These are phyloP conservation scores for Xylariaceae sp. DNA, from an alignment of 2,329 filamentous ascomycete genomes.

Conservation along the genomic window DNA sequence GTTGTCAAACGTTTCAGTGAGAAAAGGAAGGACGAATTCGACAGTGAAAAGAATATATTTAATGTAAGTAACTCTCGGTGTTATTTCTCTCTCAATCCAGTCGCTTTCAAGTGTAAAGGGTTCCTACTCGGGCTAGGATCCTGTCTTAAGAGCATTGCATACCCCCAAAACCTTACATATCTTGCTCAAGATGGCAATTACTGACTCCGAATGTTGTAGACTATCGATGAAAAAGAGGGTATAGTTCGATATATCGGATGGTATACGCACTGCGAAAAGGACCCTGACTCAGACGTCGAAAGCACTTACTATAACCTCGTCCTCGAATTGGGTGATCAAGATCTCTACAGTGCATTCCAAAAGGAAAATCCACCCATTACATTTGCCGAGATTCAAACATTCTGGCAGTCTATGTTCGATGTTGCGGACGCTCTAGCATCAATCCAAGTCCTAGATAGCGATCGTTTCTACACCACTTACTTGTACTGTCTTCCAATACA, in stretches of 20 bases:
- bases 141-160: too few species aligned
- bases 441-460: not conserved
- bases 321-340: slow-evolving; percentile 45
- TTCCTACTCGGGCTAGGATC: too few species aligned
- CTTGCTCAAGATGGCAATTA: too few species aligned
- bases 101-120: too few species aligned
- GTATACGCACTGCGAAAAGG: slow-evolving; percentile 32
- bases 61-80: too few species aligned
- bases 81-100: too few species aligned
- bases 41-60: slow-evolving; percentile 42
- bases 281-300: not conserved
- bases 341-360: slow-evolving; percentile 41
- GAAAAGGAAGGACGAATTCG: slow-evolving; percentile 29
- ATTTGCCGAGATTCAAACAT: slow-evolving; percentile 36
- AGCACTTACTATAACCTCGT: slow-evolving; percentile 41
- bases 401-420: slow-evolving; percentile 43
- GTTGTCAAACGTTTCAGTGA: slow-evolving; percentile 24
- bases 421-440: slow-evolving; percentile 40
- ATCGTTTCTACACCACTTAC: slow-evolving; percentile 11
- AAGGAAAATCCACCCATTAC: slow-evolving; percentile 38
- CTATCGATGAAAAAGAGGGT: slow-evolving; percentile 29
- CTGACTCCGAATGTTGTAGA: too few species aligned
- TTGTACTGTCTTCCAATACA: not conserved
- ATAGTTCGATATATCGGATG: slow-evolving; percentile 43
- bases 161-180: too few species aligned